These are phyloP conservation scores for Fusarium sp. DNA, from an alignment of 2,329 filamentous ascomycete genomes.

Conservation along the genomic window DNA sequence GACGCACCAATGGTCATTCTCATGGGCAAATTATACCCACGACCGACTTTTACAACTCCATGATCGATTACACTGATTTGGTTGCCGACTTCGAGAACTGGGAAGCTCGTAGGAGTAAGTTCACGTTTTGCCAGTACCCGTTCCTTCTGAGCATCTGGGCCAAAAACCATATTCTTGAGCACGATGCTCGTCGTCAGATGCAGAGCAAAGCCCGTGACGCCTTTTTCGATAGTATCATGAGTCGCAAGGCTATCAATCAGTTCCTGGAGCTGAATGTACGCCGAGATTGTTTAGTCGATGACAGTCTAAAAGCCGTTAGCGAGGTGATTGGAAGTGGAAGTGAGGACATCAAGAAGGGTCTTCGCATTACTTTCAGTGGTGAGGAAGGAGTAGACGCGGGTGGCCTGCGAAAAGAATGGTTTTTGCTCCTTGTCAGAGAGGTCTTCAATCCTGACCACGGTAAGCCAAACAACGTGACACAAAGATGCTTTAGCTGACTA, in stretches of 20 bases:
- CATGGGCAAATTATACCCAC: conserved; percentile 79
- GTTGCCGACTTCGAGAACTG: conserved; percentile 89
- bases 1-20: conserved; percentile 49
- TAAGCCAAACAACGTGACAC: conserved; percentile 58
- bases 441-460: conserved; percentile 92
- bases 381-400: conserved; percentile 94
- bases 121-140: conserved; percentile 92
- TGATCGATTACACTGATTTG: conserved; percentile 88
- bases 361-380: conserved; percentile 86
- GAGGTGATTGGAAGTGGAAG: conserved; percentile 84
- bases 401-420: conserved; percentile 94
- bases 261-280: conserved; percentile 83
- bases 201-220: conserved; percentile 87
- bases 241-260: conserved; percentile 78
- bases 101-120: conserved; percentile 80
- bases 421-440: conserved; percentile 86
- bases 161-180: conserved; percentile 90
- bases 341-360: conserved; percentile 90
- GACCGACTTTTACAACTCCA: conserved; percentile 87
- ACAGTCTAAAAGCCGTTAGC: conserved; percentile 86
- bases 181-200: conserved; percentile 92
- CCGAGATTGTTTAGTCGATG: conserved; percentile 87
- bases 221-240: conserved; percentile 91
- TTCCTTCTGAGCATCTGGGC: conserved; percentile 93
- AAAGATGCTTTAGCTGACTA: conserved; percentile 26